Conservation (phyloP, 441 rosid genomes). For the Pelargonium cotyledonis region DNA sequence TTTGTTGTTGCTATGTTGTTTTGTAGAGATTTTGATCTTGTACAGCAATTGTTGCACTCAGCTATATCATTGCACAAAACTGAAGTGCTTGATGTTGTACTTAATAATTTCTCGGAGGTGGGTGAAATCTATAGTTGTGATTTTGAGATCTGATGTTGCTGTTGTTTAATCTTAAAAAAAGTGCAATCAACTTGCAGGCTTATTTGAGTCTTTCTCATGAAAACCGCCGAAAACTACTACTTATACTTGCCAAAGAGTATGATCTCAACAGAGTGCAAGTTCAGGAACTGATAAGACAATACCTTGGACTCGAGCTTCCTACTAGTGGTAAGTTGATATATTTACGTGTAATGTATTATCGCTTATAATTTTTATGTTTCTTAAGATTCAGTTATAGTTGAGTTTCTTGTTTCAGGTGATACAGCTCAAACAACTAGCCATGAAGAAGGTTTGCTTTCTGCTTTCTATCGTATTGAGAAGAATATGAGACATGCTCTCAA, state of each 20-base stretch:
- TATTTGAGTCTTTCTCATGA: conserved; percentile 55
- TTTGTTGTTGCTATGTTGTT: background rate
- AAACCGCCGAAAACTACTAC: conserved; percentile 50
- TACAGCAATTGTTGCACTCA: conserved; percentile 68
- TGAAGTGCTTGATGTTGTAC: conserved; percentile 59
- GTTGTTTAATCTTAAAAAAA: conserved; percentile 7
- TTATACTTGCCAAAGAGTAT: conserved; percentile 67
- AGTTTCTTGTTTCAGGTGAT: conserved; percentile 32
- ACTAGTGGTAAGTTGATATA: conserved; percentile 29
- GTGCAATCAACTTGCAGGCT: conserved; percentile 46
- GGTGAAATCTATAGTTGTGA: background rate
- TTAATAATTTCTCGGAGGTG: conserved; percentile 71
- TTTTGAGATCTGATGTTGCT: conserved; percentile 4
- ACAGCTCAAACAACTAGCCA: conserved; percentile 30
- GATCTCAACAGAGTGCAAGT: conserved; percentile 69
- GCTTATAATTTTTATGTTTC: conserved; percentile 1
- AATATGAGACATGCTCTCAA: conserved; percentile 74
- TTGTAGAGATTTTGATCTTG: conserved; percentile 54
- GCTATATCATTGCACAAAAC: conserved; percentile 76
- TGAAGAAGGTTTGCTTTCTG: conserved; percentile 49
- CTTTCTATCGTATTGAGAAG: conserved; percentile 72
- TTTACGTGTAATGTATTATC: background rate
- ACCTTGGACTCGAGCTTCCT: conserved; percentile 65
- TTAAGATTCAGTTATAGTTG: conserved; percentile 13
- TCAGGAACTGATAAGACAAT: conserved; percentile 68